Conservation (phyloP, 495 filamentous ascomycete genomes). For the Cairneyella variabilis region DNA sequence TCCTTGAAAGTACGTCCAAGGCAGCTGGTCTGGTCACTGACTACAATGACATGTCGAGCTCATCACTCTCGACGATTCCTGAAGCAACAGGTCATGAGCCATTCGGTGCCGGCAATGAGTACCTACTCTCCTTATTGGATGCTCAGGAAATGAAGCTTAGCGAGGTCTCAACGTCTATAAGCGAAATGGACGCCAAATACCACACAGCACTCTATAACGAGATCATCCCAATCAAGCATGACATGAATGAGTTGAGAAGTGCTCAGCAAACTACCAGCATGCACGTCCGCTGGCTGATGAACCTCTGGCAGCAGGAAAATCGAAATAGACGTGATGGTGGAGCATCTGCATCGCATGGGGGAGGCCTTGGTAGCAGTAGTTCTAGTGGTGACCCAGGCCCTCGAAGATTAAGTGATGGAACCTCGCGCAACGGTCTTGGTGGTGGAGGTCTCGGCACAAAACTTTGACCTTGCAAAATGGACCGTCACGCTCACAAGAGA, state of each 20-base stretch:
- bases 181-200: constrained; percentile 44
- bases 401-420: constrained; percentile 22
- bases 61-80: constrained; percentile 13
- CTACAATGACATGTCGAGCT: constrained; percentile 12
- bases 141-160: constrained; percentile 43
- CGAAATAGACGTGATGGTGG: constrained; percentile 15
- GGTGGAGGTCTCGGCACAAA: too few species aligned
- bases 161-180: constrained; percentile 37
- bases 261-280: constrained; percentile 47
- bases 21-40: constrained; percentile 14
- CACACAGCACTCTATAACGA: constrained; percentile 47
- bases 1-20: constrained; percentile 29
- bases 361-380: constrained; percentile 18
- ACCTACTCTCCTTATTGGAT: constrained; percentile 45
- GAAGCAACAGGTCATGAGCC: constrained; percentile 20
- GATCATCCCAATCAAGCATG: constrained; percentile 44
- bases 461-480: too few species aligned
- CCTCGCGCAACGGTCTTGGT: constrained; percentile 17
- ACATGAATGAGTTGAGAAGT: constrained; percentile 48
- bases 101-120: constrained; percentile 34
- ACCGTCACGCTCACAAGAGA: too few species aligned
- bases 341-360: constrained; percentile 23
- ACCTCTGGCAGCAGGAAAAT: constrained; percentile 38
- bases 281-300: constrained; percentile 54
- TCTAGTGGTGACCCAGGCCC: constrained; percentile 7